Conservation (phyloP, 2,329 filamentous ascomycete genomes). For the Exophiala sp. region DNA sequence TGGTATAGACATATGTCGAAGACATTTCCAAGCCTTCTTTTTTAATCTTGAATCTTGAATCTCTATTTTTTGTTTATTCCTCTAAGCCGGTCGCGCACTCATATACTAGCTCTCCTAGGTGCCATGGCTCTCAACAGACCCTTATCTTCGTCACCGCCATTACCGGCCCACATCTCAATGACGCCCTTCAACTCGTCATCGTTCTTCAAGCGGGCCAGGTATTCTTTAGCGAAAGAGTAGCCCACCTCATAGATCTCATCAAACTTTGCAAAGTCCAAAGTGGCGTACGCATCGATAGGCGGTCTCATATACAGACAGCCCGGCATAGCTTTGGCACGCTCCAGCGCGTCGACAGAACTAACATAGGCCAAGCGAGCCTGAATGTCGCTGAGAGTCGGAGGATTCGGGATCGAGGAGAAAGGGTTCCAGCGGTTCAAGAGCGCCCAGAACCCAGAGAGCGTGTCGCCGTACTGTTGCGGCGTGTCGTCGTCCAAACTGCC, state of each 20-base stretch:
- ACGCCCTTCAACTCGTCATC: slow-evolving; percentile 64
- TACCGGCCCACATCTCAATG: slow-evolving; percentile 45
- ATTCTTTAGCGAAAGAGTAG: slow-evolving; percentile 77
- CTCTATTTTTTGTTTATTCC: too few relatives aligned
- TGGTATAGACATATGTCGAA: too few relatives aligned
- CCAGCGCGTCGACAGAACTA: slow-evolving; percentile 85
- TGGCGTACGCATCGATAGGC: slow-evolving; percentile 87
- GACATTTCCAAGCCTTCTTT: too few relatives aligned
- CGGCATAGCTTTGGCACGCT: slow-evolving; percentile 82
- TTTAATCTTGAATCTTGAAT: too few relatives aligned
- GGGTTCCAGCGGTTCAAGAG: slow-evolving; percentile 96
- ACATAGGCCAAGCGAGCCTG: slow-evolving; percentile 93
- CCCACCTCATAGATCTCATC: slow-evolving; percentile 93
- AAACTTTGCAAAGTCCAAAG: slow-evolving; percentile 93
- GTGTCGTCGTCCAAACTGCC: slow-evolving; percentile 86
- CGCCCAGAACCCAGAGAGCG: slow-evolving; percentile 90
- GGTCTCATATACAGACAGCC: slow-evolving; percentile 96
- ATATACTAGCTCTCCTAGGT: slow-evolving; percentile 71
- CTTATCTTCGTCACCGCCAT: slow-evolving; percentile 65
- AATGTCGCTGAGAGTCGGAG: slow-evolving; percentile 90
- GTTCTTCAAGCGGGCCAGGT: slow-evolving; percentile 67
- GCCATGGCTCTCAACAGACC: slow-evolving; percentile 72
- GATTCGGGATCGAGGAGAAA: slow-evolving; percentile 80
- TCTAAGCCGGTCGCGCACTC: too few relatives aligned
- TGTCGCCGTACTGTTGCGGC: slow-evolving; percentile 89